phyloP scores from a whole-genome alignment of 345 rosid genomes.

The Ceriops zippeliana region DNA sequence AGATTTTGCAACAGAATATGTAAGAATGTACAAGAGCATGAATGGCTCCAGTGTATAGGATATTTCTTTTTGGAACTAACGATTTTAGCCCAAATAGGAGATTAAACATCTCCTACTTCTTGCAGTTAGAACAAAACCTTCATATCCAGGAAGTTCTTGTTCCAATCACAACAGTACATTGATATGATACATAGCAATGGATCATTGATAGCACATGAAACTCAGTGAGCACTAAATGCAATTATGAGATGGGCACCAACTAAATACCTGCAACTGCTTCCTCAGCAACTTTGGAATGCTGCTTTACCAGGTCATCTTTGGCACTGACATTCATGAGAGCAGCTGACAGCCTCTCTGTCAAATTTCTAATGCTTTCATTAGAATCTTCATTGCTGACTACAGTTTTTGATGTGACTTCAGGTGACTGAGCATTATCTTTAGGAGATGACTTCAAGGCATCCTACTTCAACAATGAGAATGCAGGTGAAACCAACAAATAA shows the following conservation, averaged over 20 bases:
- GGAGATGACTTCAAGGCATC: slow-evolving; percentile 58
- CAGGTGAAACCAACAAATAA: slow-evolving; percentile 1
- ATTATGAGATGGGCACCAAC: neutral
- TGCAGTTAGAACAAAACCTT: too few relatives aligned
- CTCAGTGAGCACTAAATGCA: neutral
- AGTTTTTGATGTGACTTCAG: slow-evolving; percentile 49
- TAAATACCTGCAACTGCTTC: slow-evolving; percentile 85
- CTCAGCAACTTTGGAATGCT: slow-evolving; percentile 93
- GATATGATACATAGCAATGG: too few relatives aligned
- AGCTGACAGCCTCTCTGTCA: slow-evolving; percentile 41
- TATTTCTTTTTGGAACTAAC: too few relatives aligned
- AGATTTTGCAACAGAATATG: slow-evolving; percentile 1
- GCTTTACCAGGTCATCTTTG: slow-evolving; percentile 81
- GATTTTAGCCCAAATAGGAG: too few relatives aligned
- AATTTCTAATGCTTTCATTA: slow-evolving; percentile 23
- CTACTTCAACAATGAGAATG: slow-evolving; percentile 34
- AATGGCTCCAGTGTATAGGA: neutral
- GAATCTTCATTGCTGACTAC: slow-evolving; percentile 42
- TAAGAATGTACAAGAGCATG: slow-evolving; percentile 8
- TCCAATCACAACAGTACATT: too few relatives aligned
- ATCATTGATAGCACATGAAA: too few relatives aligned
- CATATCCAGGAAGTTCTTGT: too few relatives aligned
- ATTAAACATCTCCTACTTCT: too few relatives aligned
- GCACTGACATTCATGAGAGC: slow-evolving; percentile 71
- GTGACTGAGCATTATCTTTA: slow-evolving; percentile 41